Evolutionary conservation across 179 eudicot genomes (phyloP).

Genomic region (Actinidia arguta): DNA sequence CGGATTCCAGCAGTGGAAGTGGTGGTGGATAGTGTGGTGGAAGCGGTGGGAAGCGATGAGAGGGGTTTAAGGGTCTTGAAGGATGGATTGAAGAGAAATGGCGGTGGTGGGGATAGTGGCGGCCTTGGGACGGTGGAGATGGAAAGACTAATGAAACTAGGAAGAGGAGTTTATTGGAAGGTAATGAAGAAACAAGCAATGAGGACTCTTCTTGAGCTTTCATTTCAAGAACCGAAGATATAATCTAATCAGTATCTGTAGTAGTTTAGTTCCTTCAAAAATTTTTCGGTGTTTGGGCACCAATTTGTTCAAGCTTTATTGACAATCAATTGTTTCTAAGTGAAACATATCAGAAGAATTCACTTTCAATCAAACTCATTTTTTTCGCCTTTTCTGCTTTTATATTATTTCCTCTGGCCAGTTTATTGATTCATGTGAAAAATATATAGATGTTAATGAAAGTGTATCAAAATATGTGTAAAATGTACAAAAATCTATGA

Average conservation of each 20-base stretch:
- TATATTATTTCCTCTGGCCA: too few species aligned
- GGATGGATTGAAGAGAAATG: slow-evolving; percentile 61
- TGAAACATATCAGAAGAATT: background rate
- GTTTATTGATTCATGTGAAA: too few species aligned
- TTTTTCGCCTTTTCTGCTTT: too few species aligned
- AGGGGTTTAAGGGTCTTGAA: slow-evolving; percentile 60
- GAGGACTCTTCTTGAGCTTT: slow-evolving; percentile 65
- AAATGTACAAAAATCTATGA: too few species aligned
- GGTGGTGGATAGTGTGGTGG: slow-evolving; percentile 69
- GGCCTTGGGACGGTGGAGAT: slow-evolving; percentile 57
- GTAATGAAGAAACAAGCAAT: slow-evolving; percentile 78
- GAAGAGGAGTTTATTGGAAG: slow-evolving; percentile 95
- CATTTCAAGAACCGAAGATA: slow-evolving; percentile 29
- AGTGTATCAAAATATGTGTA: too few species aligned
- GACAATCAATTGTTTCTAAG: background rate
- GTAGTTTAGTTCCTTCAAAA: background rate
- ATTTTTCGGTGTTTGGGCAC: background rate
- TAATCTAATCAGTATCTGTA: slow-evolving; percentile 16
- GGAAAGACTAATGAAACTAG: slow-evolving; percentile 81
- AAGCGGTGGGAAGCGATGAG: slow-evolving; percentile 81
- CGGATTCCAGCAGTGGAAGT: slow-evolving; percentile 62
- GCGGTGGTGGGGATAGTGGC: slow-evolving; percentile 36
- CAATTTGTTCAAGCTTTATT: slow-evolving; percentile 20
- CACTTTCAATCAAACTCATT: too few species aligned
- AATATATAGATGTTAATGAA: too few species aligned